Conservation (phyloP, 345 rosid genomes). For the Corchorus capsularis region DNA sequence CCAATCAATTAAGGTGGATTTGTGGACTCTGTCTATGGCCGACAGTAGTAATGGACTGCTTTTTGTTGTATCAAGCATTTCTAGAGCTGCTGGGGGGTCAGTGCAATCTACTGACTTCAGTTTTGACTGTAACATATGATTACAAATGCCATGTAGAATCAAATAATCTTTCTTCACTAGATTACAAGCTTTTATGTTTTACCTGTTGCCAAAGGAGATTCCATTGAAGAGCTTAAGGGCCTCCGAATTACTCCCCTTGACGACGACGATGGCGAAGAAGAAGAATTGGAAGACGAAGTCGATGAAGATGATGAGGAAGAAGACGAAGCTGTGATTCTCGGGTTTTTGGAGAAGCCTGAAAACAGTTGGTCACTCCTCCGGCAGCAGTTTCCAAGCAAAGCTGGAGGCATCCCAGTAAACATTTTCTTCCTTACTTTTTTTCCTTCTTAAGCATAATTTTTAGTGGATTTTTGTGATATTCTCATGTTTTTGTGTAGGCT, state of each 20-base stretch:
- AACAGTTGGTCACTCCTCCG: constrained; percentile 64
- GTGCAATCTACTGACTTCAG: not conserved
- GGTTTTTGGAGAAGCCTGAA: constrained; percentile 70
- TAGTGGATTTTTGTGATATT: constrained; percentile 15
- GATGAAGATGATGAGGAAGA: constrained; percentile 63
- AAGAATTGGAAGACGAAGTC: constrained; percentile 46
- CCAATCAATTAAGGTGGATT: not conserved
- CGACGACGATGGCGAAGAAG: constrained; percentile 43
- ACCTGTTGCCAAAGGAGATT: constrained; percentile 35
- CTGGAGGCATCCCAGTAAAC: constrained; percentile 82
- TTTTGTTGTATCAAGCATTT: not conserved
- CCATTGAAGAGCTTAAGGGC: constrained; percentile 58
- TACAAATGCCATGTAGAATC: not conserved
- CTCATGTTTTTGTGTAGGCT: constrained; percentile 46
- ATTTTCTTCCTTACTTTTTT: not conserved
- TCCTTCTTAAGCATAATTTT: not conserved
- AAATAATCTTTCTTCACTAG: too few species aligned
- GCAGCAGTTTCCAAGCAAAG: constrained; percentile 82
- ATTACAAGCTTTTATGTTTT: not conserved
- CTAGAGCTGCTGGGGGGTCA: not conserved
- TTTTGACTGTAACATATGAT: not conserved
- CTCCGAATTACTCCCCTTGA: constrained; percentile 57
- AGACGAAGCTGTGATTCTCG: constrained; percentile 57
- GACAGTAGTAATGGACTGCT: not conserved
- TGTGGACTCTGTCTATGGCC: not conserved